A percentile compares a stretch with the other conserved stretches of the same genome.
phyloP scores from a whole-genome alignment of 2,329 filamentous ascomycete genomes.

The Zarea fungicola region DNA sequence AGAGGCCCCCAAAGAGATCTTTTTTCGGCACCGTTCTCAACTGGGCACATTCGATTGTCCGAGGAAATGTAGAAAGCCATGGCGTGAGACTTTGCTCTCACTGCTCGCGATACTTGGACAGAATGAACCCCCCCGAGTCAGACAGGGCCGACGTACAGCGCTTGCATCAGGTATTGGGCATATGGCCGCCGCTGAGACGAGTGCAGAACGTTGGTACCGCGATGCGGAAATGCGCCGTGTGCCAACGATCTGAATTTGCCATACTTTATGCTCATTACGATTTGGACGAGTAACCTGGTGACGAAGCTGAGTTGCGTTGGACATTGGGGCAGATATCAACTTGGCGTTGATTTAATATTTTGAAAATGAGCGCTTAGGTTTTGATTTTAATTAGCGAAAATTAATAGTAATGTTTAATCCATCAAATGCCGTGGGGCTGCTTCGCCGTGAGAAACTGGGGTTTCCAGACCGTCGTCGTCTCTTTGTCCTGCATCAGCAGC shows the following conservation, averaged over 20 bases:
- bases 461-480: slow-evolving; percentile 4
- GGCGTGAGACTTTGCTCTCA: slow-evolving; percentile 19
- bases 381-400: neutral
- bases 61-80: neutral
- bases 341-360: neutral
- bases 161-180: neutral
- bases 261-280: slow-evolving; percentile 8
- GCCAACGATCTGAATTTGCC: slow-evolving; percentile 14
- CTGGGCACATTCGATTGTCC: neutral
- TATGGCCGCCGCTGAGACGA: slow-evolving; percentile 15
- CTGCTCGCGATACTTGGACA: slow-evolving; percentile 15
- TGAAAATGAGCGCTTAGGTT: neutral
- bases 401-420: slow-evolving; percentile 7
- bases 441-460: slow-evolving; percentile 7
- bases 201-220: slow-evolving; percentile 6
- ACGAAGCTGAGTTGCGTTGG: neutral
- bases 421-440: slow-evolving; percentile 10
- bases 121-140: neutral
- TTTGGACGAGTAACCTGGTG: neutral
- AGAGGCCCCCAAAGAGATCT: neutral
- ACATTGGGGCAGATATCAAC: neutral
- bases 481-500: slow-evolving; percentile 8
- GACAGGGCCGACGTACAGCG: neutral
- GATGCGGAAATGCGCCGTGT: slow-evolving; percentile 15
- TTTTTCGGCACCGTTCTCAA: neutral